These are phyloP conservation scores for Candida glucosophila DNA, from an alignment of 1,139 yeast genomes.

Conservation along the genomic window DNA sequence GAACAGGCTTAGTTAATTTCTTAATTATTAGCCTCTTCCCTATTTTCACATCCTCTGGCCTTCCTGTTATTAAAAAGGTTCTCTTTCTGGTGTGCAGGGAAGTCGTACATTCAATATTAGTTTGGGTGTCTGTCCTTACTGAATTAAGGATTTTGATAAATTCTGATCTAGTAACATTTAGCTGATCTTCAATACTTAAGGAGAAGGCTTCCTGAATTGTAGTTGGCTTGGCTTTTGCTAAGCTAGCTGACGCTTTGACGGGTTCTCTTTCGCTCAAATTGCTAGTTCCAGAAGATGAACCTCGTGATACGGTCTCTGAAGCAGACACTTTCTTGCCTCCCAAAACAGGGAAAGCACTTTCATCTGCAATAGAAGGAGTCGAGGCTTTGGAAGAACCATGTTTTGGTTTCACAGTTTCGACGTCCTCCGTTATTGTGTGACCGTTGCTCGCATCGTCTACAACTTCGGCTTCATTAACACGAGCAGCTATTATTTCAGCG, in stretches of 20 bases:
- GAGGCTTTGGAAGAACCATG: slow-evolving; percentile 11
- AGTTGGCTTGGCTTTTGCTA: too few relatives aligned
- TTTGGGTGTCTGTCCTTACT: slow-evolving; percentile 53
- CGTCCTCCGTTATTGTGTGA: not conserved
- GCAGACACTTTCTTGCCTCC: slow-evolving; percentile 35
- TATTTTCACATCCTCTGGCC: slow-evolving; percentile 52
- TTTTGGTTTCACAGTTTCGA: too few relatives aligned
- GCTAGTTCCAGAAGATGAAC: slow-evolving; percentile 25
- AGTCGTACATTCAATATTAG: slow-evolving; percentile 77
- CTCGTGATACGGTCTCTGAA: slow-evolving; percentile 6
- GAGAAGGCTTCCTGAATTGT: slow-evolving; percentile 70
- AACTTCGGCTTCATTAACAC: slow-evolving; percentile 20
- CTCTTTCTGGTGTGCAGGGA: slow-evolving; percentile 71
- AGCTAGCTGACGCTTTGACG: too few relatives aligned
- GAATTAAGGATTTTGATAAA: slow-evolving; percentile 54
- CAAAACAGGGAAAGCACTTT: slow-evolving; percentile 65
- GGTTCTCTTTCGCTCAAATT: too few relatives aligned
- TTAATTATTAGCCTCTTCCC: slow-evolving; percentile 75
- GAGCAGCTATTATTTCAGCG: slow-evolving; percentile 52
- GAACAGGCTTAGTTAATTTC: slow-evolving; percentile 70
- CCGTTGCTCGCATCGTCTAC: not conserved
- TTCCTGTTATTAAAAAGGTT: slow-evolving; percentile 80
- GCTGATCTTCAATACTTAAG: slow-evolving; percentile 58
- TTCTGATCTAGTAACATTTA: slow-evolving; percentile 56
- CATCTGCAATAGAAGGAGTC: slow-evolving; percentile 35